Percentiles rank a stretch among this genome's conserved stretches.
phyloP scores from a whole-genome alignment of 768 basidiomycete genomes.

The Hemileccinum rubropunctum region DNA sequence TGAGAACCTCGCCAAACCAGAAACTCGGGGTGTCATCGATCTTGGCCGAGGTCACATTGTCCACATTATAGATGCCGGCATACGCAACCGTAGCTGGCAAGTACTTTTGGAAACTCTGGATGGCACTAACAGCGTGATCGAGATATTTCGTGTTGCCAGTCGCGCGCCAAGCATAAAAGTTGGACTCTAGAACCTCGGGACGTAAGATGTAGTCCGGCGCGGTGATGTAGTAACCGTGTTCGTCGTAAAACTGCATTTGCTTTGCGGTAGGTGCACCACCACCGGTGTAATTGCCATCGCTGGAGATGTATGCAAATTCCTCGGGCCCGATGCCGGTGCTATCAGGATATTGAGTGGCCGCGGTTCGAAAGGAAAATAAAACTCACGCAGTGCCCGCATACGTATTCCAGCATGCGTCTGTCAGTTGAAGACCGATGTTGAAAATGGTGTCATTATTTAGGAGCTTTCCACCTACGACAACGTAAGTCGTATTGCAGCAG shows the following conservation, averaged over 20 bases:
- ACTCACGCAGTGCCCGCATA: constrained; percentile 66
- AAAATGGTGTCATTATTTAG: constrained; percentile 71
- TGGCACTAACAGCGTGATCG: constrained; percentile 56
- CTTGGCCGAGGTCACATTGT: constrained; percentile 36
- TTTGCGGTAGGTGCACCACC: constrained; percentile 30
- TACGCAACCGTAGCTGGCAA: constrained; percentile 47
- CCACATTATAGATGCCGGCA: constrained; percentile 56
- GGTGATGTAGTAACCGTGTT: constrained; percentile 66
- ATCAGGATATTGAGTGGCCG: background rate
- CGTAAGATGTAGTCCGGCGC: constrained; percentile 55
- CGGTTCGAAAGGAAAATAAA: background rate
- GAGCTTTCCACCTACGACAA: constrained; percentile 54
- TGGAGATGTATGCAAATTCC: constrained; percentile 57
- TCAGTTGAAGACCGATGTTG: constrained; percentile 54
- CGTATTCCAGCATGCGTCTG: constrained; percentile 79
- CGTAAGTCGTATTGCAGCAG: constrained; percentile 1
- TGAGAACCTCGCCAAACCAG: constrained; percentile 71
- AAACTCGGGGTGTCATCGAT: constrained; percentile 70
- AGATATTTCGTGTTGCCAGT: constrained; percentile 70
- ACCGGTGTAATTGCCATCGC: constrained; percentile 63
- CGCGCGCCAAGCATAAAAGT: constrained; percentile 75
- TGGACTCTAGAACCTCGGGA: constrained; percentile 79
- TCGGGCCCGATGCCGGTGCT: constrained; percentile 82
- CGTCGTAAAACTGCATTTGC: constrained; percentile 52
- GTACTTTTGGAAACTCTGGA: constrained; percentile 56